Evolutionary conservation across 2,329 filamentous ascomycete species (phyloP).

Genomic region (Beauveria bassiana): DNA sequence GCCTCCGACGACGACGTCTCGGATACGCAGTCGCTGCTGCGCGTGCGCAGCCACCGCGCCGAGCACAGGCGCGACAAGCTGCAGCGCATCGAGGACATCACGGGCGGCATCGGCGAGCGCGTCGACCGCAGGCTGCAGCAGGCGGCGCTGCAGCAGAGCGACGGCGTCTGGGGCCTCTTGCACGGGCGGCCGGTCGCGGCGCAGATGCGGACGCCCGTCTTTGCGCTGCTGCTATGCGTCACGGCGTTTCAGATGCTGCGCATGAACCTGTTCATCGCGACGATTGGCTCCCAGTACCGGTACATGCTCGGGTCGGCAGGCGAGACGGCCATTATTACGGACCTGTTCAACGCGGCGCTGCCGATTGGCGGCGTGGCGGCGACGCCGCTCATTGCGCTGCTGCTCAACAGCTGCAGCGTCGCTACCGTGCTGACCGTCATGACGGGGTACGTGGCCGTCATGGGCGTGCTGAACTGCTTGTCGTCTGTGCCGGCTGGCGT

Average conservation of each 20-base stretch:
- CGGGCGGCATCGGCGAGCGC: slow-evolving; percentile 50
- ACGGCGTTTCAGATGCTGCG: slow-evolving; percentile 52
- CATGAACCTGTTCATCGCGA: slow-evolving; percentile 67
- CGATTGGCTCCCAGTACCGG: slow-evolving; percentile 61
- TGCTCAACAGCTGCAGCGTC: slow-evolving; percentile 61
- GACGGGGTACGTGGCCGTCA: slow-evolving; percentile 14
- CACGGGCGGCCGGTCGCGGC: slow-evolving; percentile 55
- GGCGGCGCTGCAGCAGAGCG: slow-evolving; percentile 49
- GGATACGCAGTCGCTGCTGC: slow-evolving; percentile 36
- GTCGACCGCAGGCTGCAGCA: slow-evolving; percentile 41
- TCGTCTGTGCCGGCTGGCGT: slow-evolving; percentile 56
- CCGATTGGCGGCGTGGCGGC: slow-evolving; percentile 62
- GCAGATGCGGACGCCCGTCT: slow-evolving; percentile 65
- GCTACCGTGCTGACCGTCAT: slow-evolving; percentile 33
- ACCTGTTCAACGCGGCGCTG: slow-evolving; percentile 41
- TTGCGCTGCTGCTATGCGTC: slow-evolving; percentile 60
- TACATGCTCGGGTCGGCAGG: slow-evolving; percentile 52
- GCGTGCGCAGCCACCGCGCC: slow-evolving; percentile 34
- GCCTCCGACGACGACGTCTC: slow-evolving; percentile 47
- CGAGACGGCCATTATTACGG: slow-evolving; percentile 26
- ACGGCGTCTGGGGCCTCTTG: slow-evolving; percentile 65
- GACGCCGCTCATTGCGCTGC: slow-evolving; percentile 62
- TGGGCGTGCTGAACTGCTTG: slow-evolving; percentile 56
- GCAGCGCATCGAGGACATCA: slow-evolving; percentile 54
- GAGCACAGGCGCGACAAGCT: slow-evolving; percentile 48